These are phyloP conservation scores for Hymenoscyphus linearis DNA, from an alignment of 2,329 filamentous ascomycete genomes.

Conservation along the genomic window DNA sequence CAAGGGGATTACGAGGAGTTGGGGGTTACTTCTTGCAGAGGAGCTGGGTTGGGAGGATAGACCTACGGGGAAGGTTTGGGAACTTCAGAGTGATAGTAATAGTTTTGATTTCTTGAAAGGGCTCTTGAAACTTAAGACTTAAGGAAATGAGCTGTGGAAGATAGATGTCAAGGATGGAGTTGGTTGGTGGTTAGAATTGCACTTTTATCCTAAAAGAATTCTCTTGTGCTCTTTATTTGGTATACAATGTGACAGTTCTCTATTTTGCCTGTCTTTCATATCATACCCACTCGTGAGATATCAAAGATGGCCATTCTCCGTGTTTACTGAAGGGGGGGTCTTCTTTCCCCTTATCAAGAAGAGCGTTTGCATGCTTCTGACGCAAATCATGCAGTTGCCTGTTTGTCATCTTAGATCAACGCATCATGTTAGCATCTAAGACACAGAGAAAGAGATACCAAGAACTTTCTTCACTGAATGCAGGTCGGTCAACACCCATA, in stretches of 20 bases:
- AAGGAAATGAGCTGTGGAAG: neutral
- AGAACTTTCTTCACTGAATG: neutral
- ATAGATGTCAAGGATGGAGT: neutral
- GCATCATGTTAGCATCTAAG: no score
- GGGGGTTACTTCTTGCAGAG: conserved; percentile 80
- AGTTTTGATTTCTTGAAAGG: conserved; percentile 98
- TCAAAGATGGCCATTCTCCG: no score
- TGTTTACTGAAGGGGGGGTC: no score
- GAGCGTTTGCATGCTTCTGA: no score
- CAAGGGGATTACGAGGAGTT: conserved; percentile 85
- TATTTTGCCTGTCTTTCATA: neutral
- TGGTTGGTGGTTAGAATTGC: neutral
- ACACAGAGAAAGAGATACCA: no score
- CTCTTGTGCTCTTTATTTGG: neutral
- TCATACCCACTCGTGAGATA: no score
- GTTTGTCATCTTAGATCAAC: no score
- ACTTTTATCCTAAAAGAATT: neutral
- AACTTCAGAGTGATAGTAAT: conserved; percentile 92
- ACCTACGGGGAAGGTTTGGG: conserved; percentile 71
- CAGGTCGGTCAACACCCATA: neutral
- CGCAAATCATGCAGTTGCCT: no score
- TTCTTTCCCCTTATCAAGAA: no score
- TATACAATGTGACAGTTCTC: neutral
- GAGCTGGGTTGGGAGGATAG: conserved; percentile 71
- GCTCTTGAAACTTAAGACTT: conserved; percentile 68